Base-by-base conservation (phyloP, 2,329 filamentous ascomycete species). In the Chrysoporthe puriensis region DNA sequence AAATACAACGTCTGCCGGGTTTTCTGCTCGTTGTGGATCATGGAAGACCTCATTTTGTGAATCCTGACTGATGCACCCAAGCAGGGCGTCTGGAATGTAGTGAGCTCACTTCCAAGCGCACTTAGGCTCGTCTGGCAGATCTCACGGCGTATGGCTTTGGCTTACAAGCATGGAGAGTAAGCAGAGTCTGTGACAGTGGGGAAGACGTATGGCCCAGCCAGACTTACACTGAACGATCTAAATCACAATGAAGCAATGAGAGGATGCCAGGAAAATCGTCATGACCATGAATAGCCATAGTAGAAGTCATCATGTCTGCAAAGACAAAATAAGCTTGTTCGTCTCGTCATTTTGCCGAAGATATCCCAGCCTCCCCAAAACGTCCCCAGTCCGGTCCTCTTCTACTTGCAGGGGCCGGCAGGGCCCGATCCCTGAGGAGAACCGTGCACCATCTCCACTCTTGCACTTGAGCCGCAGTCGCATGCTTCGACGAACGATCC, bases 391-490 rank as follows among this genome's bases (percentile, higher is more conserved):
- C n/a, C 21, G n/a, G 36, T 36, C 18, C 21, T 43, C 57, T 40
- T 16, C 18, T 16, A 26, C 16, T 26, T 59, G 40, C 18, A 21
- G 32, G 32, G 36, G 40, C 11, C 14, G n/a, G 18, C 11, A 7
- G n/a, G 57, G n/a, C 40, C 40, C 32, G 8, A 26, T 42, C n/a
- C 36, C 36, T 43, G 57, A 32, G 40, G 40, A 42, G n/a, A 21
- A n/a, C 57, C 18, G 57, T 60, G 57, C 57, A 59, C 57, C 34
- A 36, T 42, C 57, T 43, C 36, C 4, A 26, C 57, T 36, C 57
- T 43, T 42, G 7, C 36, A 59, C 6, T 3, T 13, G 57, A 59
- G 57, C 57, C 57, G 57, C 40, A 60, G 32, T 11, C 40, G 9
- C 57, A 42, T 16, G 57, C 57, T 43, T 40, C 40, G 18, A 18